Conservation (phyloP, 2,329 filamentous ascomycete genomes). For the Ilyonectria destructans region DNA sequence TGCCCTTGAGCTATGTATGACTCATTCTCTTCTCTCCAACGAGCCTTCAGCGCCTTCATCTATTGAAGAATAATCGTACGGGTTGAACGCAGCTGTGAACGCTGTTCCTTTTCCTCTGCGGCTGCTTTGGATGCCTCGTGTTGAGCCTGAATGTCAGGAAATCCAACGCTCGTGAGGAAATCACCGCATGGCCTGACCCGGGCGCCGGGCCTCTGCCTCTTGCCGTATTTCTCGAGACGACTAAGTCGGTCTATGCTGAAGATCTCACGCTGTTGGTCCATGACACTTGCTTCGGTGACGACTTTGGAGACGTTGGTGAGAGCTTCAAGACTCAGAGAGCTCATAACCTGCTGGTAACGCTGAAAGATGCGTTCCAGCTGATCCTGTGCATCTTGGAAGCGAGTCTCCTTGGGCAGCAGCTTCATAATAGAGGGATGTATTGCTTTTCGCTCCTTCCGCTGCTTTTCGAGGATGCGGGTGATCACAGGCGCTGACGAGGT, state of each 20-base stretch:
- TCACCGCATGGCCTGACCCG: slow-evolving; percentile 3
- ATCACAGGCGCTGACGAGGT: not conserved
- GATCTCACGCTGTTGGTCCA: not conserved
- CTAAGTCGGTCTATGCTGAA: not conserved
- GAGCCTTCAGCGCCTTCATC: not conserved
- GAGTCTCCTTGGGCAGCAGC: no score
- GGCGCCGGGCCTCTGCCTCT: not conserved
- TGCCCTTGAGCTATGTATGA: not conserved
- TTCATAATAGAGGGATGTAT: slow-evolving; percentile 1
- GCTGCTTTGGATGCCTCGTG: not conserved
- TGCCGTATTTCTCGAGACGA: slow-evolving; percentile 3
- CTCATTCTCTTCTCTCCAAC: not conserved
- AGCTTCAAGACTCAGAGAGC: slow-evolving; percentile 8
- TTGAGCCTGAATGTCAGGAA: slow-evolving; percentile 1
- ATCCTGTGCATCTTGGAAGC: no score
- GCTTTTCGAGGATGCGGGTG: slow-evolving; percentile 3
- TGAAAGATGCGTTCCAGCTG: no score
- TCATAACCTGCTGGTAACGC: slow-evolving; percentile 2
- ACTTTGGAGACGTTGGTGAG: not conserved
- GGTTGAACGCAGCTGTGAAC: not conserved
- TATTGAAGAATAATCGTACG: slow-evolving; percentile 1
- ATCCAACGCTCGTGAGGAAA: slow-evolving; percentile 8
- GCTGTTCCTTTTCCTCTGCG: not conserved
- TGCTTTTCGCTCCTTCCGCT: not conserved
- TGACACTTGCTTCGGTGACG: not conserved